A percentile compares a stretch with the other conserved stretches of the same genome.
Evolutionary conservation across 2,329 filamentous ascomycete genomes (phyloP).

Genomic region (Colletotrichum tanaceti): DNA sequence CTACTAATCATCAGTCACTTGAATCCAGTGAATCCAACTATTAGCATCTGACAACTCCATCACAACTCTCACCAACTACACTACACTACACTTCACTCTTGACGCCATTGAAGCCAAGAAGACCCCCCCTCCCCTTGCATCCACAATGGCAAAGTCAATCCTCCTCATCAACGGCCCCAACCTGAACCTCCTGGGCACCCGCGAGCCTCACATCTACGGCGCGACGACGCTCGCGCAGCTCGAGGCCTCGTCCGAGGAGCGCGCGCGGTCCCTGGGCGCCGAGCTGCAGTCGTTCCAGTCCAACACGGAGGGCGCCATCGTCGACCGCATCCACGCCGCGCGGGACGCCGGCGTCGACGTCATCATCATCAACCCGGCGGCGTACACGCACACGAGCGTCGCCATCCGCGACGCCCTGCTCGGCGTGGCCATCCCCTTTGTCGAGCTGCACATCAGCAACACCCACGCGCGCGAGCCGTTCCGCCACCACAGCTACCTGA

Average conservation of each 20-base stretch:
- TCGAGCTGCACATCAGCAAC: slow-evolving; percentile 83
- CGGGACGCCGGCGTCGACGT: slow-evolving; percentile 65
- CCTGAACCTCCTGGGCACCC: slow-evolving; percentile 80
- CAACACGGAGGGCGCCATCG: slow-evolving; percentile 80
- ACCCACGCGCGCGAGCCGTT: slow-evolving; percentile 74
- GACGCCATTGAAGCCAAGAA: neutral
- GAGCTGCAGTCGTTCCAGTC: slow-evolving; percentile 70
- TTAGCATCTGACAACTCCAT: neutral
- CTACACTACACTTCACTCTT: too few relatives aligned
- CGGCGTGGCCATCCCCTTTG: slow-evolving; percentile 76
- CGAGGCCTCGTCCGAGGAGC: slow-evolving; percentile 59
- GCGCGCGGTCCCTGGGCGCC: slow-evolving; percentile 60
- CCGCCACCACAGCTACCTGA: slow-evolving; percentile 76
- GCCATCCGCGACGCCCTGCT: slow-evolving; percentile 79
- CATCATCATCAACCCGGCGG: slow-evolving; percentile 81
- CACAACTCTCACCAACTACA: neutral
- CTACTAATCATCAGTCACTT: neutral
- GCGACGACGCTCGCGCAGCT: slow-evolving; percentile 74
- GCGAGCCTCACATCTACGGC: slow-evolving; percentile 81
- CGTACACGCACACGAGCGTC: slow-evolving; percentile 80
- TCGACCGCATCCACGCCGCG: slow-evolving; percentile 79
- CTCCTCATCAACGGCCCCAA: slow-evolving; percentile 84
- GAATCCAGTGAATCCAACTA: neutral
- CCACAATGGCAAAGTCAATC: slow-evolving; percentile 59
- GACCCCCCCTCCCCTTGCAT: slow-evolving; percentile 16